Evolutionary conservation across 495 filamentous ascomycete species (phyloP).

Genomic region (Echria macrotheca): DNA sequence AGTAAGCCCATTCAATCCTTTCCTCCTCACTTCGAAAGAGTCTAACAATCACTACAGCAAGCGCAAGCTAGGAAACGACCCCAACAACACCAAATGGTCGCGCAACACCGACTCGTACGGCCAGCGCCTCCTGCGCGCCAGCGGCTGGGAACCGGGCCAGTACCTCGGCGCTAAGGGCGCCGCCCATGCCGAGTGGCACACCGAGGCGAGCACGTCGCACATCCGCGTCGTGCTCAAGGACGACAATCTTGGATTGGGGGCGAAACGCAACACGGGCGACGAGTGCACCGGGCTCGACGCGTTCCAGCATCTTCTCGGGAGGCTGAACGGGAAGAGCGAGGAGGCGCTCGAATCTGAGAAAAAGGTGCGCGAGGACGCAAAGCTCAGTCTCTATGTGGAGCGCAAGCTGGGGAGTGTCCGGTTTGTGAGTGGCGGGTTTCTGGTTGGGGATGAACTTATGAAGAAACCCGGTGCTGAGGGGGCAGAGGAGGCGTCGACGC

Average conservation of each 20-base stretch:
- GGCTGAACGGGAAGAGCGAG: slow-evolving; percentile 82
- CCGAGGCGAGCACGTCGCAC: slow-evolving; percentile 67
- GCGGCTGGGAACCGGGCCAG: slow-evolving; percentile 85
- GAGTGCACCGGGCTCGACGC: slow-evolving; percentile 77
- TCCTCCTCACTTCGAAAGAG: too few relatives aligned
- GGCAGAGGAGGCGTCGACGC: not conserved
- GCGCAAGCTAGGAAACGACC: slow-evolving; percentile 78
- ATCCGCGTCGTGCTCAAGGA: slow-evolving; percentile 80
- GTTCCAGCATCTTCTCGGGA: slow-evolving; percentile 76
- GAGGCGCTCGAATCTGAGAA: slow-evolving; percentile 60
- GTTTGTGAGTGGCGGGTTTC: slow-evolving; percentile 75
- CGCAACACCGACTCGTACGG: slow-evolving; percentile 76
- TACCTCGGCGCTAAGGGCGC: slow-evolving; percentile 71
- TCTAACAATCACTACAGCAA: slow-evolving; percentile 49
- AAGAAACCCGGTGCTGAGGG: slow-evolving; percentile 15
- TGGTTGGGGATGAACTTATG: slow-evolving; percentile 56
- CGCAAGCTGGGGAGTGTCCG: slow-evolving; percentile 66
- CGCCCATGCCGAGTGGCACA: slow-evolving; percentile 66
- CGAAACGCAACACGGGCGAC: slow-evolving; percentile 59
- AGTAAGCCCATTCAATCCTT: slow-evolving; percentile 46
- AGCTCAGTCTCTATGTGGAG: slow-evolving; percentile 60
- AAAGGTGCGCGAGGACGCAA: slow-evolving; percentile 53
- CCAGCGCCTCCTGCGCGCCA: slow-evolving; percentile 74
- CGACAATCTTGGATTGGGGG: slow-evolving; percentile 83
- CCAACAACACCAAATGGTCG: slow-evolving; percentile 90